A percentile compares a stretch with the other conserved stretches of the same genome.
phyloP scores from a whole-genome alignment of 495 filamentous ascomycete species.

The Pseudoneurospora amorphoporcata region DNA sequence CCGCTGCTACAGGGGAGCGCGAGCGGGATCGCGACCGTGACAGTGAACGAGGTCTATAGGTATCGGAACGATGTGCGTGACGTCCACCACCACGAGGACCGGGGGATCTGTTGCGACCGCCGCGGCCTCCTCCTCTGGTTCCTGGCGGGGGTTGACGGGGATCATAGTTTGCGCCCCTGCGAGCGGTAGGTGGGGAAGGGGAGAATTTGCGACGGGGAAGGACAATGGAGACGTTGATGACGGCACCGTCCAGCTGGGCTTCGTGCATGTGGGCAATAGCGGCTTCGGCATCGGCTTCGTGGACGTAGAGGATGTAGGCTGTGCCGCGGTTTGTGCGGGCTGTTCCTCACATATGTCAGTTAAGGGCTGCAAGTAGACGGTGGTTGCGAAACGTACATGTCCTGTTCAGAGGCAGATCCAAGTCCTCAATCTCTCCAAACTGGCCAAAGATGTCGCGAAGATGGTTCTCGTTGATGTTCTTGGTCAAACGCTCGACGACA shows the following conservation, averaged over 20 bases:
- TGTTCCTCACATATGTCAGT: conserved; percentile 20
- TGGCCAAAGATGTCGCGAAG: conserved; percentile 84
- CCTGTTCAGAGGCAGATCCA: conserved; percentile 84
- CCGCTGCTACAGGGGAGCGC: conserved; percentile 22
- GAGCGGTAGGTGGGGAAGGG: conserved; percentile 37
- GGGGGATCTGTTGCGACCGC: conserved; percentile 17
- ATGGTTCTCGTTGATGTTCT: conserved; percentile 84
- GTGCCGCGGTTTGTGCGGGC: conserved; percentile 87
- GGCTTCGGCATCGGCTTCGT: conserved; percentile 68
- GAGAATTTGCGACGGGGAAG: conserved; percentile 65
- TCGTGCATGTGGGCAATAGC: conserved; percentile 98
- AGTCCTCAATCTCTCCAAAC: conserved; percentile 74
- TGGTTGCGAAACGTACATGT: conserved; percentile 48
- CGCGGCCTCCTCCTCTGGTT: conserved; percentile 19
- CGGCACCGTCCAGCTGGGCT: conserved; percentile 80
- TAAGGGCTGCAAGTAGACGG: too few species aligned
- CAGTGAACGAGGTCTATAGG: conserved; percentile 40
- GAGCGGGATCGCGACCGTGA: conserved; percentile 38
- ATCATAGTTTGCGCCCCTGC: conserved; percentile 39
- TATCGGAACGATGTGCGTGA: conserved; percentile 37
- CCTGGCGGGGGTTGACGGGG: conserved; percentile 34
- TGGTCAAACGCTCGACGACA: conserved; percentile 91
- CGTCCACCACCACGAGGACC: conserved; percentile 21
- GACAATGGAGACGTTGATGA: conserved; percentile 88
- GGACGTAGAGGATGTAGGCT: conserved; percentile 80